phyloP scores from a whole-genome alignment of 805 yeast genomes.

The Candida hungchunana region DNA sequence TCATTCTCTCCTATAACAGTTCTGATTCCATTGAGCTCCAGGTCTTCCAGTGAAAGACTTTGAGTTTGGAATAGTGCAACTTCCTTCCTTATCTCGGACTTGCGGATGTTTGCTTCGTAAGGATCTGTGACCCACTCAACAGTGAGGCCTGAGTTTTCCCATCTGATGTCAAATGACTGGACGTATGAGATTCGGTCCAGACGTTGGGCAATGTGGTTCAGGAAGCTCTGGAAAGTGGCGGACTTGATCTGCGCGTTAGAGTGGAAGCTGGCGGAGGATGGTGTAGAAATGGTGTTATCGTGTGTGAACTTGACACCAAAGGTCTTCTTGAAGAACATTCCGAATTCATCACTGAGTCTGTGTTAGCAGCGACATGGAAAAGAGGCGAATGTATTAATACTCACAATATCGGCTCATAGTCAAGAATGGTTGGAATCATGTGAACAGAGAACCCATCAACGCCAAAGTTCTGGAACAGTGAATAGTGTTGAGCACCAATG shows the following conservation, averaged over 20 bases:
- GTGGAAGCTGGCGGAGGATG: conserved; percentile 23
- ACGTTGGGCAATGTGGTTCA: conserved; percentile 12
- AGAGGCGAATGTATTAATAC: not conserved
- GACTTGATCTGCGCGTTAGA: conserved; percentile 12
- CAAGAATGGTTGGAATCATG: conserved; percentile 17
- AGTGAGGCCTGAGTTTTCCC: conserved; percentile 11
- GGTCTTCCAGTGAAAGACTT: conserved; percentile 13
- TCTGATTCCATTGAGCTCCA: conserved; percentile 23
- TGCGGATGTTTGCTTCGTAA: conserved; percentile 13
- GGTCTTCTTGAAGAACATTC: conserved; percentile 9
- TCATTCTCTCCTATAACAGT: conserved; percentile 15
- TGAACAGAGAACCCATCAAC: conserved; percentile 18
- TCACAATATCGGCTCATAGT: conserved; percentile 22
- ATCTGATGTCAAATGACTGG: conserved; percentile 19
- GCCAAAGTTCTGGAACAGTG: conserved; percentile 20
- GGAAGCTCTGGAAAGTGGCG: conserved; percentile 17
- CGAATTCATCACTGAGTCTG: conserved; percentile 17
- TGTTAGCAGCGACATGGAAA: not conserved
- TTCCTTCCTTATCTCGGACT: conserved; percentile 19
- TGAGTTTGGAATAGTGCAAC: conserved; percentile 22
- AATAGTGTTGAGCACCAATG: not conserved
- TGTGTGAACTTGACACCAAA: conserved; percentile 16
- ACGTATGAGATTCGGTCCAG: conserved; percentile 21
- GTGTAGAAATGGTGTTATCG: conserved; percentile 16
- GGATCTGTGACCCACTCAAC: conserved; percentile 23